phyloP scores from a whole-genome alignment of 148 eudicot genomes.

The Heliamphora exappendiculata region DNA sequence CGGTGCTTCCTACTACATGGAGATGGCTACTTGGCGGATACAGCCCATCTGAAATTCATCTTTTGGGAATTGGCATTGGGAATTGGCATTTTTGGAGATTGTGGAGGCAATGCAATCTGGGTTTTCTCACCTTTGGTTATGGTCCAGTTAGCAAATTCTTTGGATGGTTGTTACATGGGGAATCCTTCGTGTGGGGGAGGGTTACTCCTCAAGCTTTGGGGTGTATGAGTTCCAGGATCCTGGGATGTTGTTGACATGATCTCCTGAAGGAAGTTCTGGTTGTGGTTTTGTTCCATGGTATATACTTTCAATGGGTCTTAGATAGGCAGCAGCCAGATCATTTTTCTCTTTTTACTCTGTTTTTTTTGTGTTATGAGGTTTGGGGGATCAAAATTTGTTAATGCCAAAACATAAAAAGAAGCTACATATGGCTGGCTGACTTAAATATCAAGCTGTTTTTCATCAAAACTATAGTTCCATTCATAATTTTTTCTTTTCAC shows the following conservation, averaged over 20 bases:
- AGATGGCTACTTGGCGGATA: constrained; percentile 1
- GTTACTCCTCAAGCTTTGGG: neutral
- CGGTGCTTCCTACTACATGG: neutral
- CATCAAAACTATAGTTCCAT: neutral
- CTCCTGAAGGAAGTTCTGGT: neutral
- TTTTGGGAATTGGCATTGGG: neutral
- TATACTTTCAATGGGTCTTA: neutral
- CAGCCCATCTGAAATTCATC: neutral
- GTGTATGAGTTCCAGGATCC: neutral
- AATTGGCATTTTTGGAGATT: neutral
- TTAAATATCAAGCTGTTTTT: neutral
- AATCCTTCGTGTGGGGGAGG: constrained; percentile 5
- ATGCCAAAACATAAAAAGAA: neutral
- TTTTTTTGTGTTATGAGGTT: neutral
- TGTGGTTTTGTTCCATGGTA: neutral
- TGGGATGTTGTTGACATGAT: neutral
- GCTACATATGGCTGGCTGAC: neutral
- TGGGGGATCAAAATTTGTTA: neutral
- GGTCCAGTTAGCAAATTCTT: neutral
- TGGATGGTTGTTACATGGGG: neutral
- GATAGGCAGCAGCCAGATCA: neutral
- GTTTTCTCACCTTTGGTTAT: neutral
- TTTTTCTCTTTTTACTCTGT: neutral
- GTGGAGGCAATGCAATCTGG: neutral
- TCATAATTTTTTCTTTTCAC: neutral